These are phyloP conservation scores for Aspergillus caelatus DNA, from an alignment of 2,329 filamentous ascomycete genomes.

Conservation along the genomic window DNA sequence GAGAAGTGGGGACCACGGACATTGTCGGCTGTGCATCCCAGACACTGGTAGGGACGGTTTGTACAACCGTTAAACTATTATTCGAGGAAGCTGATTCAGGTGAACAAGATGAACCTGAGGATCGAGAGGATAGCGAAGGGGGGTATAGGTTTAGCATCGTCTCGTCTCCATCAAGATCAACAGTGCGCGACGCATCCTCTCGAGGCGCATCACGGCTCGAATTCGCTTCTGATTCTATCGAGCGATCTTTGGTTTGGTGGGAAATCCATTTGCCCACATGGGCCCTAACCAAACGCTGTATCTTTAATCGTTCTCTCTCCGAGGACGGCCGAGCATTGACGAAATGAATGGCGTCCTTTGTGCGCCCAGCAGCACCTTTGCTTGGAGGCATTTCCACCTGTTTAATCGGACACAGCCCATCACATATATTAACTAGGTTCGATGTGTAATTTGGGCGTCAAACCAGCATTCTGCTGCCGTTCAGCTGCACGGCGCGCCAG, in stretches of 20 bases:
- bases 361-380: conserved; percentile 21
- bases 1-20: neutral
- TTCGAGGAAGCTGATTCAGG: neutral
- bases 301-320: conserved; percentile 30
- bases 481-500: neutral
- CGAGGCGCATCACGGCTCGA: neutral
- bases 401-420: conserved; percentile 13
- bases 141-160: neutral
- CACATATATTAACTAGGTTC: conserved; percentile 17
- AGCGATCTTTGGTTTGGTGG: conserved; percentile 36
- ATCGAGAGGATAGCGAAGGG: neutral
- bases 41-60: neutral
- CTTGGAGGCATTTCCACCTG: conserved; percentile 27
- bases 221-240: conserved; percentile 13
- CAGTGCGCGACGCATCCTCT: neutral
- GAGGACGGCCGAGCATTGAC: conserved; percentile 37
- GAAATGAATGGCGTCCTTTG: conserved; percentile 34
- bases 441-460: conserved; percentile 12
- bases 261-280: conserved; percentile 42
- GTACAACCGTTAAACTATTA: neutral
- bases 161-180: conserved; percentile 5
- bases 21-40: neutral
- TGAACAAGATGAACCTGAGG: neutral
- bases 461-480: conserved; percentile 26
- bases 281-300: conserved; percentile 35